phyloP scores from a whole-genome alignment of 208 protist species.

The Entamoeba dispar region DNA sequence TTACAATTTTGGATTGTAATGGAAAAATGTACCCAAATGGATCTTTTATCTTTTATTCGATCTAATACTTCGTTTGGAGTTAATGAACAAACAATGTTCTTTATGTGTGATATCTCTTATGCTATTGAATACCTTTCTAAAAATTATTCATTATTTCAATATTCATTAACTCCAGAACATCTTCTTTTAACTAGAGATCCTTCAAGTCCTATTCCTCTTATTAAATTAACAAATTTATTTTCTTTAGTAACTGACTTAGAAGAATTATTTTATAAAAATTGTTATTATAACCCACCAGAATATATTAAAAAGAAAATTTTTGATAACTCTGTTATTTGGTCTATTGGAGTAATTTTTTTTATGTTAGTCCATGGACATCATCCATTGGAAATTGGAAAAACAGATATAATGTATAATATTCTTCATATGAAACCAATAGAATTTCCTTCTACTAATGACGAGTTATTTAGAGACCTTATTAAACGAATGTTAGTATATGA shows the following conservation, averaged over 20 bases:
- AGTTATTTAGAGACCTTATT: constrained; percentile 31
- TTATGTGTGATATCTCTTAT: background rate
- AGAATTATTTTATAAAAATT: background rate
- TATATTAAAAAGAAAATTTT: background rate
- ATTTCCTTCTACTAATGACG: background rate
- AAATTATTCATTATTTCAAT: background rate
- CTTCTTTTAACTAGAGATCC: background rate
- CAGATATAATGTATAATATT: background rate
- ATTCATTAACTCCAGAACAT: background rate
- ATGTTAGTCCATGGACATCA: background rate
- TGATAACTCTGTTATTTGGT: background rate
- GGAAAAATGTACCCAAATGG: background rate
- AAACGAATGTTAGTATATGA: constrained; percentile 31
- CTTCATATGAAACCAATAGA: background rate
- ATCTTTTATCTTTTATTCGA: background rate
- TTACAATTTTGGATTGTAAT: background rate
- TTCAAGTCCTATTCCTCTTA: background rate
- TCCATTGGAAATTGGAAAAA: background rate
- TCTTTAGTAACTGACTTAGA: background rate
- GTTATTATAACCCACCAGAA: background rate
- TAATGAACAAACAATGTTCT: background rate
- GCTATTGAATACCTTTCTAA: background rate
- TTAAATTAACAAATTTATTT: background rate
- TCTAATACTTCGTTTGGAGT: background rate
- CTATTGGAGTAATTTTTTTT: background rate